Evolutionary conservation across 345 rosid species (phyloP).

Genomic region (Eucalyptus albens): DNA sequence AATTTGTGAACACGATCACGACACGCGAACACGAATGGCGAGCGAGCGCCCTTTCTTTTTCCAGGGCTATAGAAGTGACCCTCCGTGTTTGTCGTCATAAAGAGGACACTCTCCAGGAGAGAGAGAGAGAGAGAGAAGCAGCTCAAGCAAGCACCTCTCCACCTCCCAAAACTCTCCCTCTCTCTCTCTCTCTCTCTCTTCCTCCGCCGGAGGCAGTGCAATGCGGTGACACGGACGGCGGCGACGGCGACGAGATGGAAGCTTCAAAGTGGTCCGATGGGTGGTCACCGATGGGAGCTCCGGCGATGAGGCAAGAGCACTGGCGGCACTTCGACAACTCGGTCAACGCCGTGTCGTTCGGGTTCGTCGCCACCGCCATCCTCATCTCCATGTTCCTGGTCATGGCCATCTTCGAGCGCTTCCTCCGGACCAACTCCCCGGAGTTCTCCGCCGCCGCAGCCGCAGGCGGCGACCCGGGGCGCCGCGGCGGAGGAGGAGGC

Average conservation of each 20-base stretch:
- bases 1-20: background rate
- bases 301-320: slow-evolving; percentile 35
- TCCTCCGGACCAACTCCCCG: slow-evolving; percentile 54
- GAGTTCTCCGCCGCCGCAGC: background rate
- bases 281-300: slow-evolving; percentile 77
- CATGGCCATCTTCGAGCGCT: slow-evolving; percentile 87
- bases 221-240: background rate
- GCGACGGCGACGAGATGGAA: background rate
- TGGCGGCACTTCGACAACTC: slow-evolving; percentile 56
- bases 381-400: slow-evolving; percentile 94
- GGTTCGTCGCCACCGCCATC: slow-evolving; percentile 94
- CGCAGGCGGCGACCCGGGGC: background rate
- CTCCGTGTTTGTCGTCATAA: background rate
- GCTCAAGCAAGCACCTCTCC: background rate
- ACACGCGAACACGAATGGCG: background rate
- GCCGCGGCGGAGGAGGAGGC: background rate
- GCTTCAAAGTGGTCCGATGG: background rate
- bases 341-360: slow-evolving; percentile 84
- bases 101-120: background rate
- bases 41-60: background rate
- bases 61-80: background rate
- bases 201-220: background rate
- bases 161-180: background rate
- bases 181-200: background rate
- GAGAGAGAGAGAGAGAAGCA: background rate